Percentiles rank a stretch among this genome's conserved stretches.
phyloP scores from a whole-genome alignment of 2,329 filamentous ascomycete genomes.

The Talaromyces sp. region DNA sequence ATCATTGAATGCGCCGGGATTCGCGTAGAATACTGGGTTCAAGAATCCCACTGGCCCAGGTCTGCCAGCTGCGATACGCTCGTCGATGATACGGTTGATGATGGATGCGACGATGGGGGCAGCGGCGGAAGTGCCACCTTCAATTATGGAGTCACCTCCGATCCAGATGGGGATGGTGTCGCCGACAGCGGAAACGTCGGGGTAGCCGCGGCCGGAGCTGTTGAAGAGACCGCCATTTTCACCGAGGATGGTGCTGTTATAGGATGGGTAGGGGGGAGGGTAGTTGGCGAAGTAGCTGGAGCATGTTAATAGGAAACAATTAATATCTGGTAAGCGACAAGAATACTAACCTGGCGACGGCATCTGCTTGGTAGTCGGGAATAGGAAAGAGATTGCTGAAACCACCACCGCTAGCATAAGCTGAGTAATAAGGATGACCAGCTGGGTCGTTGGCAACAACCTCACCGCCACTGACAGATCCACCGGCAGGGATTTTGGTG shows the following conservation, averaged over 20 bases:
- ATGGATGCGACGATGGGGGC: slow-evolving; percentile 58
- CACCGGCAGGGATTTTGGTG: slow-evolving; percentile 13
- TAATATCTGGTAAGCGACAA: not conserved
- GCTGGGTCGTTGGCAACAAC: slow-evolving; percentile 17
- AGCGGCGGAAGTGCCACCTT: slow-evolving; percentile 41
- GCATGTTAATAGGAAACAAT: not conserved
- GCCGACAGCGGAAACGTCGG: slow-evolving; percentile 57
- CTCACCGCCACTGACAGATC: slow-evolving; percentile 10
- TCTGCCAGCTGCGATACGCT: slow-evolving; percentile 50
- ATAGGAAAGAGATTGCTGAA: slow-evolving; percentile 48
- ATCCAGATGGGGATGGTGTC: slow-evolving; percentile 11
- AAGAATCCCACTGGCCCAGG: slow-evolving; percentile 21
- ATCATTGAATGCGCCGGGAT: slow-evolving; percentile 12
- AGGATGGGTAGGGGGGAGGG: slow-evolving; percentile 15
- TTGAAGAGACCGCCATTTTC: slow-evolving; percentile 40
- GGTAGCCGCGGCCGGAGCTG: slow-evolving; percentile 55
- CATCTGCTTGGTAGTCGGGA: slow-evolving; percentile 41
- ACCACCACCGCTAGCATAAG: slow-evolving; percentile 26
- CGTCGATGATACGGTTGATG: slow-evolving; percentile 62
- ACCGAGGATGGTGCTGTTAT: slow-evolving; percentile 10
- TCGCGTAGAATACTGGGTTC: slow-evolving; percentile 13
- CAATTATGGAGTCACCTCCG: not conserved
- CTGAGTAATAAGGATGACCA: slow-evolving; percentile 7
- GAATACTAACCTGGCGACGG: slow-evolving; percentile 37
- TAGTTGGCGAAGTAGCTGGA: slow-evolving; percentile 15